Evolutionary conservation across 495 filamentous ascomycete genomes (phyloP), one percentile per base, ranked within the genome.

Genomic region (Rostrohypoxylon terebratum): DNA sequence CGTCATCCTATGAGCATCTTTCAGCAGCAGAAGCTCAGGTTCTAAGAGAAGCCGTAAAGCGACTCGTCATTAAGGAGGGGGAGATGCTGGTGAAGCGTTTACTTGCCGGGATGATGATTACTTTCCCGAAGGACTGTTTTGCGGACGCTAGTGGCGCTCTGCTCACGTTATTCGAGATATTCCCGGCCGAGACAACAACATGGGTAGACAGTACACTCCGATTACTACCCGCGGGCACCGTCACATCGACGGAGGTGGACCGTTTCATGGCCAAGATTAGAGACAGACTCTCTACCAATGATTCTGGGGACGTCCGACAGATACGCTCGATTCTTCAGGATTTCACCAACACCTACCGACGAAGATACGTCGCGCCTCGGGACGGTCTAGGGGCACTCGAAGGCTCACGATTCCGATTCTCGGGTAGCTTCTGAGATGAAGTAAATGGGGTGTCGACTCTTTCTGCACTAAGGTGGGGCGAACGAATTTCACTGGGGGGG

Each of bases 81-180:
- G 91, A 94, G 78, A 78, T 87, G 23, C 84, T 99, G 36, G 87
- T 93, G 20, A 94, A 97, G 78, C 92, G 93, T 45, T 88, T 96
- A 42, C 82, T 98, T 76, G 94, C 94, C 4, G 96, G 96, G 69
- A 95, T 99, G 94, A 98, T 99, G 94, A 98, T 97, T 77, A 93
- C 90, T 0, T 99, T 98, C 84, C 96, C 96, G 0, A 87, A 90
- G 48, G 96, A 97, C 77, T 98, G 94, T 81, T 94, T 98, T 79
- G 88, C 94, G 0, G 96, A 98, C 80, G 94, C 94, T 5, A 96
- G 92, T 23, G 93, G 94, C 10, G 92, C 97, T n/a, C 81, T 98
- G 67, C 89, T 99, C 74, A 90, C 88, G 1, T 83, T 98, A 69
- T 97, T 98, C 75, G 91, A 98, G 77, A 81, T 98, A 25, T 85